Evolutionary conservation across 495 filamentous ascomycete genomes (phyloP), one percentile per base, ranked within the genome.

Genomic region (Viridothelium virens): DNA sequence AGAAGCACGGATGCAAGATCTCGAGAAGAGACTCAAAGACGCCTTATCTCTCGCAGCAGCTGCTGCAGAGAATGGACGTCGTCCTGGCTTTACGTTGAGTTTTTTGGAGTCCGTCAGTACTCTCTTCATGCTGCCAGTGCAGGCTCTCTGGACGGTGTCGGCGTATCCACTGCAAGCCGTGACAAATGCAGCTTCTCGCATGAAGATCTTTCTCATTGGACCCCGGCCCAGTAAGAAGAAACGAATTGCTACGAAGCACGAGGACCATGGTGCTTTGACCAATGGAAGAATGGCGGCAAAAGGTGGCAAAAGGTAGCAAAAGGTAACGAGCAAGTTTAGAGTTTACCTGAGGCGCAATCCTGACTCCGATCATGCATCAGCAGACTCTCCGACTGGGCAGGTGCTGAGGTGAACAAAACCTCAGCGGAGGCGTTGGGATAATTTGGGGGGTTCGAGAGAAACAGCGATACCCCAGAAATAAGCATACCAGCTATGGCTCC

Each of bases 41-140:
- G 89, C 91, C 1, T 80, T 96, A 56, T 81, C 89, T 0, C 79
- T 97, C 14, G 89, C 91, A 12, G 91, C 89, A 2, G 87, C 86
- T 0, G 90, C 87, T 5, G 82, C 83, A 9, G 66, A 74, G 56
- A 71, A 65, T 41, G 67, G 69, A 0, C 87, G 89, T 74, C 66
- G 66, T n/a, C 73, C 73, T 2, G 71, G 76, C 25, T 38, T 70
- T 36, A 47, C 71, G 7, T 44, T 48, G 3, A 61, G 33, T 1
- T 25, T 64, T 31, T 44, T 74, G 7, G 65, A 70, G 38, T 66
- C 63, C 46, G 36, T 64, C 2, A 66, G 47, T 41, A 16, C 47
- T 38, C 39, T 66, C 12, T 63, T 74, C 46, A 63, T 66, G 48
- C 48, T 66, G 48, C 73, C 73, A 38, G n/a, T 75, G 64, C 67